phyloP scores from a whole-genome alignment of 2,329 filamentous ascomycete genomes.

The Colletotrichum siamense region DNA sequence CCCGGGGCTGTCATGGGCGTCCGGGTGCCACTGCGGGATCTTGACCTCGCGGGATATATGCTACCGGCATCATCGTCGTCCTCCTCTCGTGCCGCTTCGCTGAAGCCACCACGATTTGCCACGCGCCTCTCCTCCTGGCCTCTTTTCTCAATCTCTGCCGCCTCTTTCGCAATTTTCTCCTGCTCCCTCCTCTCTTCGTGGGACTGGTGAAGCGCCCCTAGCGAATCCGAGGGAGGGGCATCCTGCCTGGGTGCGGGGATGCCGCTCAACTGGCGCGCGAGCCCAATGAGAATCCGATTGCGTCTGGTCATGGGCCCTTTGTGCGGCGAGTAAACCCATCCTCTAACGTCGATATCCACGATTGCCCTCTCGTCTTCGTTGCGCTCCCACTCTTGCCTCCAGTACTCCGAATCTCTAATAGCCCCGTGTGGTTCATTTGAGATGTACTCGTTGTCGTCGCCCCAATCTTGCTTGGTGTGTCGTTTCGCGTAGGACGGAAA shows the following conservation, averaged over 20 bases:
- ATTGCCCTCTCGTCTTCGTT: conserved; percentile 84
- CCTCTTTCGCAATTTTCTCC: conserved; percentile 76
- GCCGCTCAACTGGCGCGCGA: conserved; percentile 87
- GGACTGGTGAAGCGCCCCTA: conserved; percentile 38
- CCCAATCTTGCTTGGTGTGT: conserved; percentile 61
- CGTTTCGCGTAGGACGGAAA: conserved; percentile 92
- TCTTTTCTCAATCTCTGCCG: conserved; percentile 75
- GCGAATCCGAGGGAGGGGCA: conserved; percentile 23
- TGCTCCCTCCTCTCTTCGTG: conserved; percentile 59
- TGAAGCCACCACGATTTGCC: conserved; percentile 76
- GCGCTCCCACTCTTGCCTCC: conserved; percentile 78
- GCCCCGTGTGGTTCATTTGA: conserved; percentile 42
- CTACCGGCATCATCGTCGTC: conserved; percentile 42
- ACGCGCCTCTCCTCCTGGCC: conserved; percentile 75
- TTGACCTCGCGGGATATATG: conserved; percentile 29
- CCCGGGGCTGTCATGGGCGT: conserved; percentile 45
- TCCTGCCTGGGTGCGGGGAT: conserved; percentile 70
- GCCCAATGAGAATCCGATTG: conserved; percentile 83
- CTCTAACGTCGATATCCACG: conserved; percentile 92
- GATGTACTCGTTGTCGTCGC: conserved; percentile 31
- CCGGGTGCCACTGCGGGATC: conserved; percentile 35
- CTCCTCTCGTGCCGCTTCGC: conserved; percentile 63
- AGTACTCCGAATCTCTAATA: conserved; percentile 73
- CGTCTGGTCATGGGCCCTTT: conserved; percentile 84
- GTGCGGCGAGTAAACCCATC: conserved; percentile 93